Evolutionary conservation across 768 basidiomycete species (phyloP).

Genomic region (Collybiopsis luxurians): DNA sequence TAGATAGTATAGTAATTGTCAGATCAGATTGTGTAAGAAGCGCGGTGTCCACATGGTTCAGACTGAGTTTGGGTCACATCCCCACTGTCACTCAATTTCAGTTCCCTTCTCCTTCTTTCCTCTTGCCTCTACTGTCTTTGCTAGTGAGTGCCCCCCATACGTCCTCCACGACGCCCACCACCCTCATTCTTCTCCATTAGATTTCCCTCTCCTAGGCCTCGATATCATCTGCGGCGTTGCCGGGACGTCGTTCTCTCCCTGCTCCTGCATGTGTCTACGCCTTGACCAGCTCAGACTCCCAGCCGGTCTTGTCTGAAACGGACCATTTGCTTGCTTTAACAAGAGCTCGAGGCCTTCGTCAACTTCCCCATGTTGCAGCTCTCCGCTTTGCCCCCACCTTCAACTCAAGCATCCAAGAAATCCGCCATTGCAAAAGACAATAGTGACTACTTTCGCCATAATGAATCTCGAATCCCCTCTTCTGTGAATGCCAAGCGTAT

Average conservation of each 20-base stretch:
- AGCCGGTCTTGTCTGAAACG: slow-evolving; percentile 61
- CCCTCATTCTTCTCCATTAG: slow-evolving; percentile 19
- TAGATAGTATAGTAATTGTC: not conserved
- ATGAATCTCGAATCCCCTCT: slow-evolving; percentile 30
- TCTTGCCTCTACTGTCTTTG: slow-evolving; percentile 20
- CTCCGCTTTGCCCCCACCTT: slow-evolving; percentile 36
- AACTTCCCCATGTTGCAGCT: slow-evolving; percentile 57
- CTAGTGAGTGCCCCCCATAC: slow-evolving; percentile 11
- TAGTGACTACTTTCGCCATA: slow-evolving; percentile 37
- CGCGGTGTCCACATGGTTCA: slow-evolving; percentile 5
- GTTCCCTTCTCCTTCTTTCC: slow-evolving; percentile 21
- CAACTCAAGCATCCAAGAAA: slow-evolving; percentile 25
- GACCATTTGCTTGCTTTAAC: slow-evolving; percentile 21
- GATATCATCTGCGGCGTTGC: slow-evolving; percentile 20
- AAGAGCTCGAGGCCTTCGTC: slow-evolving; percentile 19
- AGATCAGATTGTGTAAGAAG: not conserved
- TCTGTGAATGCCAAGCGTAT: slow-evolving; percentile 33
- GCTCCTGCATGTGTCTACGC: slow-evolving; percentile 40
- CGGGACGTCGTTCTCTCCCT: slow-evolving; percentile 23
- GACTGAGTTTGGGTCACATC: not conserved
- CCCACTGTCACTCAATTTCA: slow-evolving; percentile 18
- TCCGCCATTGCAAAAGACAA: slow-evolving; percentile 25
- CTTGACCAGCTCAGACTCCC: slow-evolving; percentile 44
- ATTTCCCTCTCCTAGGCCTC: slow-evolving; percentile 21
- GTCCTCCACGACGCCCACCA: slow-evolving; percentile 16